Evolutionary conservation across 2,329 filamentous ascomycete species (phyloP), one percentile per base, ranked within the genome.

Genomic region (Chaetomium strumarium): DNA sequence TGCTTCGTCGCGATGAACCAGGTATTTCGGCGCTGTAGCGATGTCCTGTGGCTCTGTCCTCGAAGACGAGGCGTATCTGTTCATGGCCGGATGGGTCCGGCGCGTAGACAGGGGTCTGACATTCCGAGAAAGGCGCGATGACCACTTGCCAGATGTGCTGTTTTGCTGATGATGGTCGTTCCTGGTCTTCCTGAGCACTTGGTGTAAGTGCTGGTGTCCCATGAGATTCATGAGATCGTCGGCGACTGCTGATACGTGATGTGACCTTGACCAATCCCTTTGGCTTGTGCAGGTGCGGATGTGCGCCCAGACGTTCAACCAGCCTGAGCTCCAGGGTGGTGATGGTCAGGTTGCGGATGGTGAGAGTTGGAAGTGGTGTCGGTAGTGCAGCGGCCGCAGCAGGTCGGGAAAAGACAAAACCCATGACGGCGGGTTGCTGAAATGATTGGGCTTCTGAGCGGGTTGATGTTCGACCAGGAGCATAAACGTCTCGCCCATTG

Each of bases 321-420:
- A 66, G 68, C 67, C 83, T 84, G 62, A 96, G 78, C 60, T 85
- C 81, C 51, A 96, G 74, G n/a, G 83, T 77, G 45, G 80, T 84
- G 52, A 80, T 75, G 41, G 88, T 92, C 59, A 95, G 74, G 68
- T 96, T 96, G 63, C 91, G 89, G 63, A 96, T 81, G 5, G 80
- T 87, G 60, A 96, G 73, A 52, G 52, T 52, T 58, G 61, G 42
- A 42, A 47, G 36, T 29, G 29, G 30, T 11, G 31, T 42, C 17
- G 51, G 52, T n/a, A 44, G 49, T 38, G 36, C n/a, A 5, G 51
- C 38, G 13, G 51, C 53, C 39, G 51, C 36, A 19, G 34, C 29
- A 7, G 55, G 46, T 2, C 46, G 46, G 13, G 55, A 57, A 14
- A 39, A 37, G 16, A 29, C 42, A 14, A 34, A 46, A 0, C 55